phyloP scores from a whole-genome alignment of 306 rosid genomes.

The Pterocarpus macrocarpus region DNA sequence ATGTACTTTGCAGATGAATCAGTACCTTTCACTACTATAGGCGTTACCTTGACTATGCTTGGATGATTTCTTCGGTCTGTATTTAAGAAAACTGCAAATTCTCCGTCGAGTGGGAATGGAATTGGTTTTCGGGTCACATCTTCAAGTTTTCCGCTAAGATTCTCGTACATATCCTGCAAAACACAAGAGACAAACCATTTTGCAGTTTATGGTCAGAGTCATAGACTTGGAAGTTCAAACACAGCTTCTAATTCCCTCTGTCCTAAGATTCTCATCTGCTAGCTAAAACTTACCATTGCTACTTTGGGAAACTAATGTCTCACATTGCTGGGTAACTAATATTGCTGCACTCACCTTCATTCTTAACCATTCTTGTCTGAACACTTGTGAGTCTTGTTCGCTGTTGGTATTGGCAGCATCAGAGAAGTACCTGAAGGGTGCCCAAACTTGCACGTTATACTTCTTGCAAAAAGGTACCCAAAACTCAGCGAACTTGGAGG shows the following conservation, averaged over 20 bases:
- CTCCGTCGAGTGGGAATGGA: conserved; percentile 42
- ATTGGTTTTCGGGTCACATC: conserved; percentile 31
- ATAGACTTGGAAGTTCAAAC: too few relatives aligned
- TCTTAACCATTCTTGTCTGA: conserved; percentile 56
- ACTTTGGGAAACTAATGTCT: too few relatives aligned
- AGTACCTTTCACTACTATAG: too few relatives aligned
- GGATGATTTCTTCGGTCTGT: conserved; percentile 59
- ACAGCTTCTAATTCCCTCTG: too few relatives aligned
- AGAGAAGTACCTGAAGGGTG: conserved; percentile 69
- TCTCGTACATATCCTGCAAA: conserved; percentile 68
- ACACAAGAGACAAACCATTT: conserved; percentile 21
- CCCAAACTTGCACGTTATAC: conserved; percentile 58
- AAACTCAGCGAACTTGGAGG: conserved; percentile 62
- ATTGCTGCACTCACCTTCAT: conserved; percentile 57
- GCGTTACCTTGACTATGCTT: conserved; percentile 57
- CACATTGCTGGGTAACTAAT: too few relatives aligned
- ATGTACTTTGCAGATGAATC: too few relatives aligned
- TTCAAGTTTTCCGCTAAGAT: conserved; percentile 57
- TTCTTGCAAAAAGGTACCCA: conserved; percentile 80
- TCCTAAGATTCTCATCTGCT: too few relatives aligned
- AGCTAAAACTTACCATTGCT: too few relatives aligned
- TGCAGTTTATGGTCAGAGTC: too few relatives aligned
- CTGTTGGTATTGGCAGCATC: neutral
- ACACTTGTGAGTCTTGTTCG: conserved; percentile 18
- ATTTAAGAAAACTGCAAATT: conserved; percentile 50